Base-by-base conservation (phyloP, 2,329 filamentous ascomycete species). In the Pyrenochaeta sp. region DNA sequence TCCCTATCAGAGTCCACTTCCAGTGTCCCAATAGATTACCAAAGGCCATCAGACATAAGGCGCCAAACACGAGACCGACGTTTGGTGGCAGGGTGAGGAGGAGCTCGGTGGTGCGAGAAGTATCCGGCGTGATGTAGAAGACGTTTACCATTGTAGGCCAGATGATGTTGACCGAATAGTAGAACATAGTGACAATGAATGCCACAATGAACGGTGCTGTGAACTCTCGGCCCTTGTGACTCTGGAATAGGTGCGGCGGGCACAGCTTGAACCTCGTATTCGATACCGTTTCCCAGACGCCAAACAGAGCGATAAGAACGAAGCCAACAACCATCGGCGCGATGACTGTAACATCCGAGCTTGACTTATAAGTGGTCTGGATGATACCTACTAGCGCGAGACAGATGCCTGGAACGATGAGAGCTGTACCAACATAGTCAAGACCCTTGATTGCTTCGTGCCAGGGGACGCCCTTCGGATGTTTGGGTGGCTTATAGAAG, bases 141-240 rank as follows among this genome's bases (percentile, higher is more conserved):
- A 78, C 73, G 27, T 75, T 77, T 42, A 83, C 82, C 82, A 83
- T 84, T 10, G 80, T 80, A 0, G 81, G 64, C 60, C 77, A 83
- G 27, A 83, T 72, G 48, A 83, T 79, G 60, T 79, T 81, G 43
- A 77, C 78, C 22, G 77, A 78, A 67, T 84, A 84, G 70, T 84
- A 84, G 67, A 83, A 84, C 82, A 84, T 84, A 52, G 80, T 84
- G 32, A 84, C 76, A 51, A 84, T 79, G 42, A 78, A 79, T 0
- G 79, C 73, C 4, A 79, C 78, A 27, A 84, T 74, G 49, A 79
- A 81, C 0, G 82, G 82, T 0, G 80, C 82, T 0, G 82, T 83
- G 36, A 84, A 79, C 46, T 82, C 80, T 22, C 82, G 74, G 3
- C 83, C 82, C 25, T 75, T 69, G 5, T 78, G 77, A n/a, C 76